Percentiles rank a stretch among this genome's conserved stretches.
Evolutionary conservation across 805 yeast species (phyloP).

Genomic region (Myxozyma lipomycoides): DNA sequence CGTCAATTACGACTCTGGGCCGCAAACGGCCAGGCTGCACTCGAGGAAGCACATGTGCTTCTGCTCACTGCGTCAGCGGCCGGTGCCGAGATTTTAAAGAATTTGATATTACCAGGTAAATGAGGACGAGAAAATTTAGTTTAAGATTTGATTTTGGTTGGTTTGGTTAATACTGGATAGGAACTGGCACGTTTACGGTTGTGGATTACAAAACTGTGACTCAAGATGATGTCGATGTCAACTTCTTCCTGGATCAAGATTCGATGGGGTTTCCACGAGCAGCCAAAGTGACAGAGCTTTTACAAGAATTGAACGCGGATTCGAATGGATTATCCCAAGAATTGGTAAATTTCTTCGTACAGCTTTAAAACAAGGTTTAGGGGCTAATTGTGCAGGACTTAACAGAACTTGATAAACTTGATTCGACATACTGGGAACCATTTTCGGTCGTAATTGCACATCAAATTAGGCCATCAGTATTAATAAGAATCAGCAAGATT

Average conservation of each 20-base stretch:
- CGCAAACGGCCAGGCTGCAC: slow-evolving; percentile 59
- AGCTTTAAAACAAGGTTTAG: not conserved
- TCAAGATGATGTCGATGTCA: slow-evolving; percentile 48
- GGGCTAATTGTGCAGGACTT: slow-evolving; percentile 4
- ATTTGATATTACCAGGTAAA: slow-evolving; percentile 65
- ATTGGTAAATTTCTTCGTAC: slow-evolving; percentile 1
- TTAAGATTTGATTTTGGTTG: not conserved
- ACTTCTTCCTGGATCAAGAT: slow-evolving; percentile 55
- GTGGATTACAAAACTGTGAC: slow-evolving; percentile 47
- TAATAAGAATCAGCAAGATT: slow-evolving; percentile 37
- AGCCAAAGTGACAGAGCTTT: slow-evolving; percentile 39
- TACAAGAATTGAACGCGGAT: slow-evolving; percentile 61
- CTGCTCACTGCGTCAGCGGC: slow-evolving; percentile 55
- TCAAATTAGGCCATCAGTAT: slow-evolving; percentile 32
- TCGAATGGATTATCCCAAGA: slow-evolving; percentile 41
- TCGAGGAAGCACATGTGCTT: slow-evolving; percentile 58
- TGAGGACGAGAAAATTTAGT: not conserved
- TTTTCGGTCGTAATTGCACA: slow-evolving; percentile 51
- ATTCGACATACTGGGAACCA: slow-evolving; percentile 43
- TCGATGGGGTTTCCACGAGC: slow-evolving; percentile 47
- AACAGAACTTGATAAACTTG: slow-evolving; percentile 4
- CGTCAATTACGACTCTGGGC: slow-evolving; percentile 89
- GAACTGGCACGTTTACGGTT: slow-evolving; percentile 61
- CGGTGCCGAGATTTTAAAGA: slow-evolving; percentile 69
- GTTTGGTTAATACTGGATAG: slow-evolving; percentile 27